Base-by-base conservation (phyloP, 2,329 filamentous ascomycete genomes). In the Trichoderma sp. region DNA sequence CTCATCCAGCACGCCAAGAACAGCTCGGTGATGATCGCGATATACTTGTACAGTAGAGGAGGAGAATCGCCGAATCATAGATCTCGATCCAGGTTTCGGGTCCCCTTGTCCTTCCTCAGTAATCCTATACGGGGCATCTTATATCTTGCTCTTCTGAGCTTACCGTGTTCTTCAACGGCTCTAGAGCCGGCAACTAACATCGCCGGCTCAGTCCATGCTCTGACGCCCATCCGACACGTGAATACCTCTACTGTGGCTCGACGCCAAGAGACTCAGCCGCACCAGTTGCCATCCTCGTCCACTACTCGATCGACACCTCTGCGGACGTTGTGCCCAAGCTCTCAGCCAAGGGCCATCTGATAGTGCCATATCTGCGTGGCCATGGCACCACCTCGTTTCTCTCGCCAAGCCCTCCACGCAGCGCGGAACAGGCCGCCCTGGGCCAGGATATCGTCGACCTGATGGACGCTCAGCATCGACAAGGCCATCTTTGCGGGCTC, bases 341-440 rank as follows among this genome's bases (percentile, higher is more conserved):
- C 2, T 61, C 54, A 1, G 43, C 52, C 2, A 32, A 72, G 59
- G 74, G 75, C 21, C 72, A 71, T 59, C 73, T 76, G n/a, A 71
- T 77, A 16, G 71, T 75, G 5, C 75, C 75, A 6, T 77, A 73
- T 64, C 70, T 76, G 5, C 74, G 75, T 3, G 75, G 74, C 5
- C 73, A 73, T 30, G 73, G 75, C 7, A 73, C 72, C 8, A 76
- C 75, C 13, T 67, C 68, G 6, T 76, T 74, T 56, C 71, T 74
- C 2, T 64, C 69, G 10, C 58, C 73, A 2, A 24, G 59, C 11
- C 72, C 73, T 7, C 70, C 73, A 5, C 72, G 75, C 8, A 74
- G 73, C 32, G 74, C 73, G 18, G 71, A 77, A 68, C 75, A 76
- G 60, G 74, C 74, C 16, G 74, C 74, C 0, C 71, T 75, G 10